Conservation (phyloP, 495 filamentous ascomycete species). For the Penicillium dipodomyicola region DNA sequence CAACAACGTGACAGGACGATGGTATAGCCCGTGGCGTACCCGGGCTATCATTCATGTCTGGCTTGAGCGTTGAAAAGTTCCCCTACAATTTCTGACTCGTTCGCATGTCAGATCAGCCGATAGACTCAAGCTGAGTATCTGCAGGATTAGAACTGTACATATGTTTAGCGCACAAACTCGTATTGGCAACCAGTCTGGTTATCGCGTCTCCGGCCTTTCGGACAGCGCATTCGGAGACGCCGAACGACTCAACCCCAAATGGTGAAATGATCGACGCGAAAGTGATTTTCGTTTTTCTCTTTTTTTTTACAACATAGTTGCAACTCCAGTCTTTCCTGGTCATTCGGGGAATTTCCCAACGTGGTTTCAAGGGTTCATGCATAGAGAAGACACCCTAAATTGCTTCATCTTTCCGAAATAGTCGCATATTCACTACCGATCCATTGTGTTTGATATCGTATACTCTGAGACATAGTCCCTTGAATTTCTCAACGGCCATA, state of each 20-base stretch:
- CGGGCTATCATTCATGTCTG: constrained; percentile 7
- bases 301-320: not conserved
- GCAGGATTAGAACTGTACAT: not conserved
- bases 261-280: constrained; percentile 1
- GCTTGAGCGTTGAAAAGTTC: constrained; percentile 1
- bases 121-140: constrained; percentile 14
- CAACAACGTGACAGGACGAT: constrained; percentile 14
- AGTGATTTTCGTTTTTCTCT: constrained; percentile 2
- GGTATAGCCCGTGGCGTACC: constrained; percentile 5
- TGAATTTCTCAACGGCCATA: constrained; percentile 4
- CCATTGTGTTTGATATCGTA: not conserved
- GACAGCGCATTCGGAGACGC: constrained; percentile 34
- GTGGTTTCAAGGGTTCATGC: constrained; percentile 14
- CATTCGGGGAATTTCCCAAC: constrained; percentile 29
- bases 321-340: constrained; percentile 3
- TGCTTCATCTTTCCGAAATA: not conserved
- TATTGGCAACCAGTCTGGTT: constrained; percentile 3
- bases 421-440: not conserved
- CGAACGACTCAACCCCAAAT: constrained; percentile 15
- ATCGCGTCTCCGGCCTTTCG: constrained; percentile 26
- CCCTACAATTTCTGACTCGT: not conserved
- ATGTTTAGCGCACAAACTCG: not conserved
- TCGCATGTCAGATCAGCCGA: constrained; percentile 8
- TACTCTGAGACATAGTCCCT: not conserved
- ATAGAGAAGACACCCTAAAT: constrained; percentile 1